A percentile compares a stretch with the other conserved stretches of the same genome.
Evolutionary conservation across 495 filamentous ascomycete species (phyloP).

Genomic region (Talaromyces adpressus): DNA sequence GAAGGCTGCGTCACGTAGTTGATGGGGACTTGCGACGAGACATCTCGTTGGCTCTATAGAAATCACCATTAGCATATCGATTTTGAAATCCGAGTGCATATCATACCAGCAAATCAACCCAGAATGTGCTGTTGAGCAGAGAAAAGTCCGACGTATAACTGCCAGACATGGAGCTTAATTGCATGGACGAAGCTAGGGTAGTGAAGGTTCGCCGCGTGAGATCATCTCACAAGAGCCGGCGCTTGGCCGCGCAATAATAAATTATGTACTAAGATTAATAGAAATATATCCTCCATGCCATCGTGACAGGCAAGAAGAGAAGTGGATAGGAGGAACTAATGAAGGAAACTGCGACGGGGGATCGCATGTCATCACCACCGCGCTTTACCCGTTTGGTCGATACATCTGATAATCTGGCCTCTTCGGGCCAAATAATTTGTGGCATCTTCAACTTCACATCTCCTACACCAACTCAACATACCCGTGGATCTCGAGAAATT

Average conservation of each 20-base stretch:
- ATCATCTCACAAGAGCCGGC: not conserved
- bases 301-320: not conserved
- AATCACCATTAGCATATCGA: not conserved
- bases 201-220: not conserved
- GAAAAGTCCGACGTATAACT: slow-evolving; percentile 5
- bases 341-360: not conserved
- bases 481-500: not conserved
- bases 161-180: slow-evolving; percentile 4
- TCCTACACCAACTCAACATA: not conserved
- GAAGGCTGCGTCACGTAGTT: slow-evolving; percentile 53
- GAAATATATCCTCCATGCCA: not conserved
- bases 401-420: slow-evolving; percentile 7
- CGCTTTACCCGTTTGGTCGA: slow-evolving; percentile 8
- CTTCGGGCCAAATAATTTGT: slow-evolving; percentile 4
- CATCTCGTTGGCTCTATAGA: slow-evolving; percentile 54
- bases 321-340: not conserved
- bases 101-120: slow-evolving; percentile 27
- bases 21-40: slow-evolving; percentile 50
- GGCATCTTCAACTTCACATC: not conserved
- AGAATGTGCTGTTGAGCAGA: slow-evolving; percentile 7
- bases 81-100: not conserved
- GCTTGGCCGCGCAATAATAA: not conserved
- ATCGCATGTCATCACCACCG: not conserved
- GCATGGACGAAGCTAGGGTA: not conserved
- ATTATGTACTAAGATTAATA: not conserved